These are phyloP conservation scores for Samsoniella hepiali DNA, from an alignment of 2,329 filamentous ascomycete genomes.

Conservation along the genomic window DNA sequence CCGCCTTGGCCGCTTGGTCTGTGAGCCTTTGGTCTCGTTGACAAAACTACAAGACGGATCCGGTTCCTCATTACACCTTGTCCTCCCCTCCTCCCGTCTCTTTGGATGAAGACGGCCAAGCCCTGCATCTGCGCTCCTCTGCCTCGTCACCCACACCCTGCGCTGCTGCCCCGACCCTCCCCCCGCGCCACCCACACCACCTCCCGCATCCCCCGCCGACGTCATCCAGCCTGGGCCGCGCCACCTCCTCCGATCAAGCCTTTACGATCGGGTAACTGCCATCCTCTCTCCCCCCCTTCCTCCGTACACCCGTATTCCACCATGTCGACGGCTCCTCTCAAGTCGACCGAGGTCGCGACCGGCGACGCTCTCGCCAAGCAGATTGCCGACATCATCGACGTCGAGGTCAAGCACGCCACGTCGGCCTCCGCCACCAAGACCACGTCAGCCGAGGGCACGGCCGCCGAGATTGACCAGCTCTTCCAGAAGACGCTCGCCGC, in stretches of 20 bases:
- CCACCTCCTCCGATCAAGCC: background rate
- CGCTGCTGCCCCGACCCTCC: background rate
- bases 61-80: background rate
- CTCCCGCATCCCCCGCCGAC: background rate
- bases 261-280: background rate
- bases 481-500: slow-evolving; percentile 23
- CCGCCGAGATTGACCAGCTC: slow-evolving; percentile 27
- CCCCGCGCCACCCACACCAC: background rate
- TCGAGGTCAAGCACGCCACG: slow-evolving; percentile 23
- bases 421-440: background rate
- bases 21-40: too few relatives aligned
- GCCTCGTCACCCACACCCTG: background rate
- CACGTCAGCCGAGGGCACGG: slow-evolving; percentile 23
- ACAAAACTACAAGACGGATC: background rate
- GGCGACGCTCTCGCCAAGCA: slow-evolving; percentile 16
- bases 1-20: too few relatives aligned
- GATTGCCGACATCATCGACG: slow-evolving; percentile 26
- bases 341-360: slow-evolving; percentile 12
- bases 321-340: slow-evolving; percentile 13
- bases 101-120: slow-evolving; percentile 1
- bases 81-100: background rate
- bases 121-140: background rate
- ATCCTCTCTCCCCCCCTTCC: background rate
- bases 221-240: slow-evolving; percentile 12
- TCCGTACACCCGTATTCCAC: background rate